These are phyloP conservation scores for Dendrobium catenatum DNA, from an alignment of 106 monocot genomes.

Conservation along the genomic window DNA sequence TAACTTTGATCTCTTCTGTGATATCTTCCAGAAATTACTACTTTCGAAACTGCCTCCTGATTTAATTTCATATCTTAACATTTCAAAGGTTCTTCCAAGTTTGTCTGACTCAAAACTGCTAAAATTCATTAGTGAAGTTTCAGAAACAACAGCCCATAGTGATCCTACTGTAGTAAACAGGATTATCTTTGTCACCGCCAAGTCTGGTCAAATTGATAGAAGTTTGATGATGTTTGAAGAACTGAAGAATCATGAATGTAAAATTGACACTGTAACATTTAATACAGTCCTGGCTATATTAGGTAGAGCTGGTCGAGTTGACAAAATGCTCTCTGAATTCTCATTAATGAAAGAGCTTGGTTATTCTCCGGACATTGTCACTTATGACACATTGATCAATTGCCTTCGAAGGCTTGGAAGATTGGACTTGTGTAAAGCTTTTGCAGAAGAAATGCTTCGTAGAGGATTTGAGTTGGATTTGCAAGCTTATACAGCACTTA, in stretches of 20 bases:
- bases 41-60: constrained; percentile 47
- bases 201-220: constrained; percentile 44
- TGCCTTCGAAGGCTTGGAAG: constrained; percentile 52
- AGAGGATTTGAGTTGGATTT: constrained; percentile 53
- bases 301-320: constrained; percentile 51
- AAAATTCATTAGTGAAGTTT: constrained; percentile 44
- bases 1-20: constrained; percentile 32
- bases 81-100: constrained; percentile 44
- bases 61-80: constrained; percentile 35
- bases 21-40: constrained; percentile 58
- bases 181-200: constrained; percentile 41
- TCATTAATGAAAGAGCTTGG: constrained; percentile 49
- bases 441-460: constrained; percentile 53
- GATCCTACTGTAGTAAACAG: constrained; percentile 62
- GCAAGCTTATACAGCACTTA: constrained; percentile 60
- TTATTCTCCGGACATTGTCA: constrained; percentile 46
- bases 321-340: constrained; percentile 58
- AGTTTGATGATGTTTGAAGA: constrained; percentile 43
- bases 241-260: constrained; percentile 38
- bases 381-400: constrained; percentile 69
- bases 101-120: constrained; percentile 22
- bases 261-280: constrained; percentile 57
- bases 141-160: constrained; percentile 34
- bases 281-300: constrained; percentile 62
- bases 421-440: constrained; percentile 41